phyloP scores from a whole-genome alignment of 2,329 filamentous ascomycete species.

The Alternaria ethzedia region DNA sequence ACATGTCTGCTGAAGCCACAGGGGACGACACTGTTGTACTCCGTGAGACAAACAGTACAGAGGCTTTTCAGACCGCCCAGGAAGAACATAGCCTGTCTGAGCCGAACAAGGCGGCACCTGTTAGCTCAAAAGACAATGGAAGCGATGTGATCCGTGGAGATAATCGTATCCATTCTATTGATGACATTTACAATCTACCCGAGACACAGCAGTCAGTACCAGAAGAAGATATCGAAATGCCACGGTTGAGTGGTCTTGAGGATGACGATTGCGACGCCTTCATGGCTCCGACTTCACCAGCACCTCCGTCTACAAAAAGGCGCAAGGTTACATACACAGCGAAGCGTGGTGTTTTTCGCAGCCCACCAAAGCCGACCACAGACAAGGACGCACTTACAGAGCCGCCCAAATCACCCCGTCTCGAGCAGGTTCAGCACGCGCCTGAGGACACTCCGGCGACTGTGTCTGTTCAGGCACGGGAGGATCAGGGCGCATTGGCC shows the following conservation, averaged over 20 bases:
- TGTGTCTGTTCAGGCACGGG: conserved; percentile 35
- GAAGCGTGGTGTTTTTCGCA: conserved; percentile 28
- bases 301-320: conserved; percentile 37
- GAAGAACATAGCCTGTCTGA: conserved; percentile 45
- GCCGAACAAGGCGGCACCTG: conserved; percentile 15
- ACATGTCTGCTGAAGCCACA: neutral
- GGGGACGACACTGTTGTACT: neutral
- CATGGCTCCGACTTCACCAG: conserved; percentile 31
- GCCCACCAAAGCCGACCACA: conserved; percentile 17
- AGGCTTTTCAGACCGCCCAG: conserved; percentile 43
- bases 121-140: conserved; percentile 21
- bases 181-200: conserved; percentile 47
- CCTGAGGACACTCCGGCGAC: conserved; percentile 25
- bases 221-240: conserved; percentile 43
- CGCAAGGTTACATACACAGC: conserved; percentile 35
- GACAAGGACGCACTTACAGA: conserved; percentile 20
- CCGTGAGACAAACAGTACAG: conserved; percentile 28
- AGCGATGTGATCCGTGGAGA: conserved; percentile 16
- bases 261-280: conserved; percentile 43
- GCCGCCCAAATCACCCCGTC: conserved; percentile 16
- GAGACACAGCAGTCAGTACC: conserved; percentile 39
- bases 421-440: conserved; percentile 28
- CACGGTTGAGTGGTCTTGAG: conserved; percentile 39
- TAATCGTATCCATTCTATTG: conserved; percentile 35
- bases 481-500: conserved; percentile 44